Evolutionary conservation across 2,329 filamentous ascomycete genomes (phyloP).

Genomic region (Exophiala alcalophila): DNA sequence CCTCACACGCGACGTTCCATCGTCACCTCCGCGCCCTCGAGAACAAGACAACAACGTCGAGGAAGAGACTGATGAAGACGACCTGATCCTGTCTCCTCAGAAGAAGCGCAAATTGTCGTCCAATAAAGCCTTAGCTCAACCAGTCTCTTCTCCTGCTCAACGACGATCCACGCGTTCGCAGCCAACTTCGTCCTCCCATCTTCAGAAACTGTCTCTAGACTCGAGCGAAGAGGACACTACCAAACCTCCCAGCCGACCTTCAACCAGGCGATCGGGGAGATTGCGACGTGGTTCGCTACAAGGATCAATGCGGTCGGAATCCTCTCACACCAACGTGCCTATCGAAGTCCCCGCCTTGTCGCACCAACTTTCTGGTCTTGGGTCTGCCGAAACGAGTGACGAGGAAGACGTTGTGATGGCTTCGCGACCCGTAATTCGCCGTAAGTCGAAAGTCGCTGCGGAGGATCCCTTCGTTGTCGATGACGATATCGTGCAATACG

Average conservation of each 20-base stretch:
- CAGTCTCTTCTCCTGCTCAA: not conserved
- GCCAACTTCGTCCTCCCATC: conserved; percentile 3
- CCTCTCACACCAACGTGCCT: not conserved
- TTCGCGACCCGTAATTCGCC: conserved; percentile 18
- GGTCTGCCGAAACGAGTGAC: conserved; percentile 34
- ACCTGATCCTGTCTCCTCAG: conserved; percentile 20
- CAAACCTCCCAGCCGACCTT: conserved; percentile 1
- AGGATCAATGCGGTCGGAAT: not conserved
- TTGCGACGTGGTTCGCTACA: conserved; percentile 1
- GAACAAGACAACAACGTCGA: not conserved
- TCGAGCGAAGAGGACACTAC: not conserved
- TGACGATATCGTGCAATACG: conserved; percentile 25
- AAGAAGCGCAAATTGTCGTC: conserved; percentile 22
- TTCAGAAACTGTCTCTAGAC: not conserved
- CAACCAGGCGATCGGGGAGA: conserved; percentile 13
- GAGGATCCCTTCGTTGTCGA: conserved; percentile 31
- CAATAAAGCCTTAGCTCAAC: not conserved
- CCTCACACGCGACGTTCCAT: conserved; percentile 2
- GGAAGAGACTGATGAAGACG: conserved; percentile 25
- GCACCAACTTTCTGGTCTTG: conserved; percentile 28
- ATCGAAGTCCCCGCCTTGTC: conserved; percentile 4
- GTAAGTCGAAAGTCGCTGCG: conserved; percentile 25
- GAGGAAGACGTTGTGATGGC: conserved; percentile 31
- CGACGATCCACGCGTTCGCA: conserved; percentile 16
- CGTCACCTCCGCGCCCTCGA: conserved; percentile 7